These are phyloP conservation scores for Ophiostoma fasciatum DNA, from an alignment of 2,329 filamentous ascomycete genomes.

Conservation along the genomic window DNA sequence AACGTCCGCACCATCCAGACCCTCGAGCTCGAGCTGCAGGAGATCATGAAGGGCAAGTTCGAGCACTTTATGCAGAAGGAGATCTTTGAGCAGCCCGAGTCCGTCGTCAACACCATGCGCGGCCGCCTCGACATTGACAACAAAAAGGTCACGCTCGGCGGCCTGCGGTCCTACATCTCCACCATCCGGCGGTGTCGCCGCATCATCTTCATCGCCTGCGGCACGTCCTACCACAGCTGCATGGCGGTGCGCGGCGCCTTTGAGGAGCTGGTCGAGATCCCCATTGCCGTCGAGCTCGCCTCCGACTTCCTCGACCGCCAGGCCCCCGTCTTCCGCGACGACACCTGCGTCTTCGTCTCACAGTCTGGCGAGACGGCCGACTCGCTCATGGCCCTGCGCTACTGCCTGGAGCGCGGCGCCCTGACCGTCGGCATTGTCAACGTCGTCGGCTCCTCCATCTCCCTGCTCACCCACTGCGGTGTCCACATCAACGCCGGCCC, in stretches of 20 bases:
- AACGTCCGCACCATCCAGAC: slow-evolving; percentile 98
- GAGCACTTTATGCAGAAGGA: slow-evolving; percentile 99
- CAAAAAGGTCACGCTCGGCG: slow-evolving; percentile 91
- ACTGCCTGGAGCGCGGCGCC: slow-evolving; percentile 94
- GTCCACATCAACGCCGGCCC: slow-evolving; percentile 98
- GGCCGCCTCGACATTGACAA: slow-evolving; percentile 88
- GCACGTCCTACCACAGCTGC: slow-evolving; percentile 96
- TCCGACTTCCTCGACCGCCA: slow-evolving; percentile 96
- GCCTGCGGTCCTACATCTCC: slow-evolving; percentile 86
- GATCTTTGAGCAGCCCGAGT: slow-evolving; percentile 99
- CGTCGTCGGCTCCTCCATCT: slow-evolving; percentile 96
- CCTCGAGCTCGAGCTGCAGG: slow-evolving; percentile 94
- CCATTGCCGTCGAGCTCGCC: slow-evolving; percentile 89
- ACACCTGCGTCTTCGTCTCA: slow-evolving; percentile 97
- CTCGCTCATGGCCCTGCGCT: slow-evolving; percentile 89
- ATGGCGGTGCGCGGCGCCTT: slow-evolving; percentile 98
- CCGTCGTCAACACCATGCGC: slow-evolving; percentile 99
- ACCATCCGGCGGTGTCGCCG: slow-evolving; percentile 94
- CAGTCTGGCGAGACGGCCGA: slow-evolving; percentile 98
- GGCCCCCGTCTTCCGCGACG: slow-evolving; percentile 96
- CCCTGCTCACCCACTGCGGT: slow-evolving; percentile 94
- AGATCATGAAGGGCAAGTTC: slow-evolving; percentile 99
- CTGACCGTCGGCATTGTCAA: slow-evolving; percentile 98
- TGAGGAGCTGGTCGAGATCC: slow-evolving; percentile 95
- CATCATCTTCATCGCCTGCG: slow-evolving; percentile 98